Percentiles rank a stretch among this genome's conserved stretches.
Evolutionary conservation across 768 basidiomycete genomes (phyloP).

Genomic region (Pleurotus pulmonarius): DNA sequence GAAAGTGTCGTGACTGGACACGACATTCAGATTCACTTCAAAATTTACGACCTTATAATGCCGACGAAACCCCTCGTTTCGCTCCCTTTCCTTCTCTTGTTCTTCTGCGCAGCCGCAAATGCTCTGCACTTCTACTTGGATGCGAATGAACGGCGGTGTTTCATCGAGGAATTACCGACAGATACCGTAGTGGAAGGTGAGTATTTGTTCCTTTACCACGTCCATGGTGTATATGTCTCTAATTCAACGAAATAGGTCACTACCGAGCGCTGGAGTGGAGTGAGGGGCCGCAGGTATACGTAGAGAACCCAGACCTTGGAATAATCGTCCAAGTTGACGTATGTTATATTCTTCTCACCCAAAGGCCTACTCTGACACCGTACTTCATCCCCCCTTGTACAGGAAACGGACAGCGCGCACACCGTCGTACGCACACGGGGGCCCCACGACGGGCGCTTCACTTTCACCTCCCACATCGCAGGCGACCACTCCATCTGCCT

Average conservation of each 20-base stretch:
- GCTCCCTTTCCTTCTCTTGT: slow-evolving; percentile 26
- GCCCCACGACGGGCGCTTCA: slow-evolving; percentile 87
- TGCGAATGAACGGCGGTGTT: slow-evolving; percentile 89
- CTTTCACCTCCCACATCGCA: slow-evolving; percentile 95
- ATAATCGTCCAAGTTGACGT: slow-evolving; percentile 92
- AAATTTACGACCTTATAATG: background rate
- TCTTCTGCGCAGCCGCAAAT: slow-evolving; percentile 43
- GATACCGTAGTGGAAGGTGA: slow-evolving; percentile 94
- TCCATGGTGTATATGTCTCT: background rate
- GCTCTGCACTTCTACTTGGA: slow-evolving; percentile 98
- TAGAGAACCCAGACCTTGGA: slow-evolving; percentile 72
- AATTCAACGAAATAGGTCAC: slow-evolving; percentile 57
- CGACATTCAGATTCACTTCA: background rate
- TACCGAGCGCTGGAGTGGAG: slow-evolving; percentile 93
- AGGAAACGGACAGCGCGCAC: slow-evolving; percentile 88
- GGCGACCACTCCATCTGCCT: slow-evolving; percentile 98
- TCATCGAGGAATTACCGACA: slow-evolving; percentile 92
- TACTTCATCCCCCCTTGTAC: slow-evolving; percentile 8
- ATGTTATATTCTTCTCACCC: slow-evolving; percentile 22
- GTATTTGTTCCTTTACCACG: slow-evolving; percentile 12
- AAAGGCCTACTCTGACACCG: background rate
- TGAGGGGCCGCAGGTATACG: slow-evolving; percentile 65
- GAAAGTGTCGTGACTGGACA: background rate
- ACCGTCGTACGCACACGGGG: slow-evolving; percentile 87
- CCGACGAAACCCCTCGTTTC: slow-evolving; percentile 16